Evolutionary conservation across 208 protist species (phyloP), one percentile per base, ranked within the genome.

Genomic region (Leishmania arabica): DNA sequence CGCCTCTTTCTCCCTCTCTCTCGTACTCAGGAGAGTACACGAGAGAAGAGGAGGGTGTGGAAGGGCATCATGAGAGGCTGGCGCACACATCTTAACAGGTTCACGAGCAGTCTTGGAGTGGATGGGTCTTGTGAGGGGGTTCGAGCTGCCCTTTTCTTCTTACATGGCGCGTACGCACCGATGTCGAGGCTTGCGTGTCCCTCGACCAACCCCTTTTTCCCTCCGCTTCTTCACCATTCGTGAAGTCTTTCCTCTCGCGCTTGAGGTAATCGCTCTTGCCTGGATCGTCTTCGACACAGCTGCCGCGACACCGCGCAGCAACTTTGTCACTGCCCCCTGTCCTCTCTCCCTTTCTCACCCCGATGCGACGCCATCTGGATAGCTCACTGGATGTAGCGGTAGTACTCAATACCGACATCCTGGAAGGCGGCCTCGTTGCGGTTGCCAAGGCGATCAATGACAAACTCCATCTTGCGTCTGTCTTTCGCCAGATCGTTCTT

Each of bases 351-450:
- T 34, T 60, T 45, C 34, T 56, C 45, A 31, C 53, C 24, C 24
- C 34, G 11, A 78, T 58, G 34, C n/a, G 40, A 24, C 15, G 19
- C 68, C 31, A 21, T 53, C 78, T 47, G 8, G 15, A 53, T 54
- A 34, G 7, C 64, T 70, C 92, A 95, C 77, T 90, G 78, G 31
- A 97, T 87, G 84, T 90, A 97, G 62, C 86, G 86, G 79, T 97
- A 98, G 88, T 97, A 98, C 81, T 98, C 95, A 76, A 98, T 93
- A 71, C 95, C 95, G 69, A 98, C 88, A 82, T 98, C 95, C 80
- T 98, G 95, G 86, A 97, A 98, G 71, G 93, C 89, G 62, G 79
- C 75, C 84, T 98, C 95, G 84, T 97, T 95, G 66, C 92, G 89
- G 81, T 49, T 89, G 54, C 95, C 95, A 66, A 97, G 77, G 71